Conservation (phyloP, 768 basidiomycete species). For the Nidularia sp. region DNA sequence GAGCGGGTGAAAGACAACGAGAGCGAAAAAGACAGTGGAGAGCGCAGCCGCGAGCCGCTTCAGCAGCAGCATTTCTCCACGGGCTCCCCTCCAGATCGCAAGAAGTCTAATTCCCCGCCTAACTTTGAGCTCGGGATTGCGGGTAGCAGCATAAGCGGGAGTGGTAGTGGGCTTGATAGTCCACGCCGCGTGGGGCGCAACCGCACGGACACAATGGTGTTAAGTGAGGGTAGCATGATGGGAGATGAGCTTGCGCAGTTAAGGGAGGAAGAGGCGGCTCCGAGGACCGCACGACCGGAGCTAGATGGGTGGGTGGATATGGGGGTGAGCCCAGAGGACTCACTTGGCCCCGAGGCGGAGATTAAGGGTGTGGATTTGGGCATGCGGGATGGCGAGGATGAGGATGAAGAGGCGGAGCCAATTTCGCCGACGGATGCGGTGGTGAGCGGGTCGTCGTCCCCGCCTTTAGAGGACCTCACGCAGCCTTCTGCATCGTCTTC, state of each 20-base stretch:
- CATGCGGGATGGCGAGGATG: too few species aligned
- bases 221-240: conserved; percentile 36
- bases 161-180: conserved; percentile 21
- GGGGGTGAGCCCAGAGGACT: too few species aligned
- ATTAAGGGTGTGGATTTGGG: too few species aligned
- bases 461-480: too few species aligned
- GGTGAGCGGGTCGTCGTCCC: too few species aligned
- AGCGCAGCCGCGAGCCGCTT: conserved; percentile 3
- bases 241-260: conserved; percentile 26
- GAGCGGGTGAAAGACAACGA: conserved; percentile 17
- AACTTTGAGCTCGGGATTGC: conserved; percentile 9
- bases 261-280: conserved; percentile 6
- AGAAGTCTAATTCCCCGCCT: conserved; percentile 16
- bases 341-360: too few species aligned
- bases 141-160: conserved; percentile 1
- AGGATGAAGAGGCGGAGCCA: too few species aligned
- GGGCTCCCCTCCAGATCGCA: background rate
- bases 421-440: too few species aligned
- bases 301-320: too few species aligned
- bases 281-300: conserved; percentile 8
- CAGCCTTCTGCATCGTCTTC: too few species aligned
- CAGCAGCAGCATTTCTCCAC: too few species aligned
- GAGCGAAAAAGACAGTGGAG: conserved; percentile 3
- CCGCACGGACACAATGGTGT: conserved; percentile 75
- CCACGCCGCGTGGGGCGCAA: conserved; percentile 46